Evolutionary conservation across 148 eudicot species (phyloP), one percentile per base, ranked within the genome.

Genomic region (Rhododendron ferrugineum): DNA sequence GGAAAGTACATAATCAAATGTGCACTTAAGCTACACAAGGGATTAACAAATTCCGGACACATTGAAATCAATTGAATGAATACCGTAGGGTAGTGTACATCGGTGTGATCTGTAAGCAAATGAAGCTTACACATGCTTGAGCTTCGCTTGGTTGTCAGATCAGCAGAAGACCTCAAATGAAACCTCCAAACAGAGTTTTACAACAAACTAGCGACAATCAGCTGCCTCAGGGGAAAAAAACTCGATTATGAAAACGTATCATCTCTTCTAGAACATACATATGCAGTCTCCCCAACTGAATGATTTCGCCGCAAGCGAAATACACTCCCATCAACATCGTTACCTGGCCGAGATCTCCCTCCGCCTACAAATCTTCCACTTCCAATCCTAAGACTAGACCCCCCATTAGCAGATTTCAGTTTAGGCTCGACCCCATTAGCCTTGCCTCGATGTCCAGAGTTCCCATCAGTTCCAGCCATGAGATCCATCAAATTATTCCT

Each of bases 401-500:
- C 75, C 52, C 58, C 84, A 37, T 77, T 86, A n/a, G 62, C 62
- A 11, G 89, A 83, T 84, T 80, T 87, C 18, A 80, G 73, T 80
- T 74, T 85, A 42, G 76, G 80, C 84, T 85, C 86, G 20, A 52
- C 46, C 52, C 82, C 85, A 83, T 79, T 86, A 68, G 58, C 85
- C n/a, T 81, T 93, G 11, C 85, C 89, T 26, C 84, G 87, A 87
- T 78, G 85, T 52, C 86, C 87, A 47, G 90, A 88, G 28, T 85
- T 88, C 83, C 88, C 87, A 82, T 92, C 90, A 22, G 86, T 86
- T 32, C 87, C 92, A 15, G 94, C 93, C 96, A 95, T 87, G 83
- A 95, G 90, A 54, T 95, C 98, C 96, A 91, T 89, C 91, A 95
- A 88, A 87, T 95, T 95, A 85, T 90, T 95, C 88, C 98, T 82